These are phyloP conservation scores for Clavariopsis aquatica DNA, from an alignment of 495 filamentous ascomycete species.

Conservation along the genomic window DNA sequence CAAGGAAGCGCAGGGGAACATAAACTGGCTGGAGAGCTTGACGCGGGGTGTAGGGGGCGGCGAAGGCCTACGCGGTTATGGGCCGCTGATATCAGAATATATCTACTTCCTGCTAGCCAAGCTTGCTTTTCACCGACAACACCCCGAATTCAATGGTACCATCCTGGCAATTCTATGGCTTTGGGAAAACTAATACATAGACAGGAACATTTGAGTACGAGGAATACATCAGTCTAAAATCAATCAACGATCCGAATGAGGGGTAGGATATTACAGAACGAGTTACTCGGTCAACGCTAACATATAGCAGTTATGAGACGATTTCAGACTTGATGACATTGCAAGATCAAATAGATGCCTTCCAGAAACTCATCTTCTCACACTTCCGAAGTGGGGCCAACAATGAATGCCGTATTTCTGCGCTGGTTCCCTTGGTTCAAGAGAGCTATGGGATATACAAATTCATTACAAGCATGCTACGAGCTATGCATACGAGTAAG, in stretches of 20 bases:
- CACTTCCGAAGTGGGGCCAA: constrained; percentile 88
- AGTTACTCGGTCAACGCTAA: constrained; percentile 7
- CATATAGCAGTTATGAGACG: constrained; percentile 72
- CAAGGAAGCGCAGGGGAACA: constrained; percentile 84
- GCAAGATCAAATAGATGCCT: constrained; percentile 96
- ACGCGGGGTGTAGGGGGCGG: constrained; percentile 73
- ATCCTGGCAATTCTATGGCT: too few relatives aligned
- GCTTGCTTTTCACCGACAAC: constrained; percentile 88
- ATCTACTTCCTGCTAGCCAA: constrained; percentile 92
- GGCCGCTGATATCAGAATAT: constrained; percentile 89
- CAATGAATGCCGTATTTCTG: constrained; percentile 95
- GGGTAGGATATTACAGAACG: constrained; percentile 52
- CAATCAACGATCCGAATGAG: constrained; percentile 98
- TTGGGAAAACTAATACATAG: constrained; percentile 5
- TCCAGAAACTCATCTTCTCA: constrained; percentile 97
- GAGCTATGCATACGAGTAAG: constrained; percentile 93
- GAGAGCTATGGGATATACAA: constrained; percentile 90
- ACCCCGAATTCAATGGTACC: constrained; percentile 95
- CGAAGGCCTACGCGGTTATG: constrained; percentile 86
- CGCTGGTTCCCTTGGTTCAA: constrained; percentile 88
- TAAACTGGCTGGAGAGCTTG: constrained; percentile 90
- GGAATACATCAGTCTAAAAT: constrained; percentile 97
- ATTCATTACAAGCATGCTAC: constrained; percentile 50
- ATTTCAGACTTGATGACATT: constrained; percentile 94
- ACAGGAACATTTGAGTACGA: constrained; percentile 91